phyloP scores from a whole-genome alignment of 2,329 filamentous ascomycete genomes.

The Erysiphe pulchra region DNA sequence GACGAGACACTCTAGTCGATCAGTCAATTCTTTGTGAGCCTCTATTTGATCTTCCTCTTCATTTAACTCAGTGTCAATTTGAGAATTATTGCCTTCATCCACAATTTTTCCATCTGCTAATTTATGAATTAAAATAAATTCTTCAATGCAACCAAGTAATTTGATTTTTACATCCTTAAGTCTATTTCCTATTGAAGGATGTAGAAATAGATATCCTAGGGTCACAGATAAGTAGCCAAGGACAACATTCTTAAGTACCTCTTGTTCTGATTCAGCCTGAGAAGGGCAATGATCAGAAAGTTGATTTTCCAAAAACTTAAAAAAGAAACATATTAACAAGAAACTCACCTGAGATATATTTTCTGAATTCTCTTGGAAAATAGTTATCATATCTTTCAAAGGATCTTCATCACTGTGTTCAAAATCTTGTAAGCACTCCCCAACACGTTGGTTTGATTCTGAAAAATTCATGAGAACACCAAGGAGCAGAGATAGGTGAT shows the following conservation, averaged over 20 bases:
- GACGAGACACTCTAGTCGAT: neutral
- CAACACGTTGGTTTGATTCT: constrained; percentile 43
- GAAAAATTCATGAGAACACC: constrained; percentile 73
- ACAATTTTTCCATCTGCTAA: constrained; percentile 24
- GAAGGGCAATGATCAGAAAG: constrained; percentile 1
- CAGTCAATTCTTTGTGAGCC: neutral
- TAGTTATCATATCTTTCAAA: neutral
- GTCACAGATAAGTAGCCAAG: constrained; percentile 71
- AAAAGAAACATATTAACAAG: neutral
- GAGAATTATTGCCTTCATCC: constrained; percentile 18
- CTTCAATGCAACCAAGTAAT: constrained; percentile 33
- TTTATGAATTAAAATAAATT: constrained; percentile 34
- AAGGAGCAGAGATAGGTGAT: constrained; percentile 51
- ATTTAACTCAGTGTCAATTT: constrained; percentile 18
- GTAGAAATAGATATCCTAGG: constrained; percentile 54
- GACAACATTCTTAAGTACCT: constrained; percentile 56
- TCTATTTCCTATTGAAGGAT: constrained; percentile 17
- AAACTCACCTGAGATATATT: neutral
- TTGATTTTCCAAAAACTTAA: neutral
- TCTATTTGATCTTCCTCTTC: constrained; percentile 5
- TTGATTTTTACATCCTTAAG: constrained; percentile 21
- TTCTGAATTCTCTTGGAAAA: neutral
- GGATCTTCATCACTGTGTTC: neutral
- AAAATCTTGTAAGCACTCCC: constrained; percentile 22
- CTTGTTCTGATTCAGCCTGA: constrained; percentile 44